Base-by-base conservation (phyloP, 306 rosid genomes). In the Purshia tridentata region DNA sequence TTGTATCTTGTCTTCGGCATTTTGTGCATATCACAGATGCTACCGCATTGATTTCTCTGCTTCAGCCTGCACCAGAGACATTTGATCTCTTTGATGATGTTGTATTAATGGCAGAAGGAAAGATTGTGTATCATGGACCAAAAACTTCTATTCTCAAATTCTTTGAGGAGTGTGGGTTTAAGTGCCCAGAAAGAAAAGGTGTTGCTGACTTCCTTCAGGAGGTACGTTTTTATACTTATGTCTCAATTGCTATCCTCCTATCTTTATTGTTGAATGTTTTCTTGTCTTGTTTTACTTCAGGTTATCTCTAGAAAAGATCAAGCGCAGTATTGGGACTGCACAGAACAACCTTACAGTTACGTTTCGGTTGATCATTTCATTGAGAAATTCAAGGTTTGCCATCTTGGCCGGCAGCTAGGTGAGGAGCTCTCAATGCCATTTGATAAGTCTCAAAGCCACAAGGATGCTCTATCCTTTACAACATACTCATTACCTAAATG, bases 61-160 rank as follows among this genome's bases (percentile, higher is more conserved):
- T 88, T 78, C 97, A 91, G 80, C 97, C 97, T 67, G 91, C 93
- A 65, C 97, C 94, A 0, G 97, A 91, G 83, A 88, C 94, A 59
- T 91, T 78, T 57, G 86, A 91, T 75, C 80, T 91, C 68, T 91
- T 91, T 77, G 97, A 91, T 83, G 97, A 88, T 80, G 85, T 91
- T 45, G 76, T 91, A 59, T 72, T 91, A 73, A 88, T 91, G 90
- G 86, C 91, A 12, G 94, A 91, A 85, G 94, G 97, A 59, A 85
- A 88, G 81, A 77, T 88, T 74, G 92, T 85, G 75, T 88, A 85
- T 79, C 94, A 91, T 44, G 97, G 97, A 29, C 92, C 90, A 69
- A 57, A 92, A 48, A 57, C 54, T 67, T 66, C 84, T 49, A 86
- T 84, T 49, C 80, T 88, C 19, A 78, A 88, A 57, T 91, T 83